Percentiles rank a stretch among this genome's conserved stretches.
Conservation (phyloP, 2,329 filamentous ascomycete species). For the Xylaria polymorpha region DNA sequence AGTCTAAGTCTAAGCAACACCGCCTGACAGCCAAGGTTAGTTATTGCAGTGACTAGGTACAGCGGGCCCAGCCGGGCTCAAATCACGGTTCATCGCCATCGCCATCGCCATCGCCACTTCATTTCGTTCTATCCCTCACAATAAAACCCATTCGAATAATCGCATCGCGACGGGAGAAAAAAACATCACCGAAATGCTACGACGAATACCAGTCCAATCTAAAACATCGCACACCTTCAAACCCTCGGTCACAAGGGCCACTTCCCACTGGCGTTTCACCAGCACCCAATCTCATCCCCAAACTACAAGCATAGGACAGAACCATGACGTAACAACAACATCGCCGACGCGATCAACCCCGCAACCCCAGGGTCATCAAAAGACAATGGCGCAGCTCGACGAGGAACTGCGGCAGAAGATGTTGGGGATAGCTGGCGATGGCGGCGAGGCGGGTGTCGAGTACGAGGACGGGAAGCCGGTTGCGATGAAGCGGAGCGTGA, state of each 20-base stretch:
- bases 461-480: constrained; percentile 79
- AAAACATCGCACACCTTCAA: neutral
- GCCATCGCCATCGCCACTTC: neutral
- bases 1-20: neutral
- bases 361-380: constrained; percentile 48
- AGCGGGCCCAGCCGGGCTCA: too few species aligned
- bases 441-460: constrained; percentile 77
- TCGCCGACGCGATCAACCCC: neutral
- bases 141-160: neutral
- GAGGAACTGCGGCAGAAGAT: constrained; percentile 74
- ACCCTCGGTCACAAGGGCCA: neutral
- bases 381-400: constrained; percentile 72
- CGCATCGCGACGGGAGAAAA: neutral
- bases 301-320: neutral
- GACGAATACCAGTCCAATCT: neutral
- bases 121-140: neutral
- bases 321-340: constrained; percentile 23
- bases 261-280: neutral
- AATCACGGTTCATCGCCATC: too few species aligned
- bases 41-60: too few species aligned
- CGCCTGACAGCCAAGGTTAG: neutral
- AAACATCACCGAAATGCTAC: neutral
- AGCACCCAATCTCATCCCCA: constrained; percentile 12
- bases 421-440: constrained; percentile 74
- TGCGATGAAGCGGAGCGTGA: constrained; percentile 78